Percentiles rank a stretch among this genome's conserved stretches.
Conservation (phyloP, 2,329 filamentous ascomycete genomes). For the Gliomastix tumulicola region DNA sequence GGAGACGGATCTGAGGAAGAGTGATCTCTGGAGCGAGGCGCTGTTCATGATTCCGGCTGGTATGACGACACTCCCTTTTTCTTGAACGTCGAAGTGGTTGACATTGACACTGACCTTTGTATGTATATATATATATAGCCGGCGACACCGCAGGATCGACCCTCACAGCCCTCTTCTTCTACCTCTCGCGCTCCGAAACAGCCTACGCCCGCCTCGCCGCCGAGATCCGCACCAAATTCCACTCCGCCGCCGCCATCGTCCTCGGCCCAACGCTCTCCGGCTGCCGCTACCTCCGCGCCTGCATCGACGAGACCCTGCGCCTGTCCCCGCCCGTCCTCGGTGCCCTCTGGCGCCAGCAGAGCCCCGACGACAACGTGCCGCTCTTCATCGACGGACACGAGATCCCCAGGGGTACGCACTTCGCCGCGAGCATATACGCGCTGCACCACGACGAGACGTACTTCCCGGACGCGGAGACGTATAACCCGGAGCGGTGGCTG, state of each 20-base stretch:
- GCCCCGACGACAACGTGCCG: background rate
- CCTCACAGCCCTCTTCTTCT: slow-evolving; percentile 4
- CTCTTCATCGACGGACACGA: slow-evolving; percentile 8
- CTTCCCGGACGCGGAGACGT: slow-evolving; percentile 5
- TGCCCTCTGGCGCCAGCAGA: slow-evolving; percentile 8
- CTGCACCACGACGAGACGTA: slow-evolving; percentile 9
- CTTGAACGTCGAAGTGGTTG: no score
- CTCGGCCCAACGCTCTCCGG: slow-evolving; percentile 18
- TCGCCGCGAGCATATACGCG: slow-evolving; percentile 10
- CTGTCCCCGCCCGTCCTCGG: slow-evolving; percentile 8
- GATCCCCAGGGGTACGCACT: slow-evolving; percentile 8
- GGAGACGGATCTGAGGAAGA: background rate
- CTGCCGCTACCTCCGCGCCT: slow-evolving; percentile 30
- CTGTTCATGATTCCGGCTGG: background rate
- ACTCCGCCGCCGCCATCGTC: slow-evolving; percentile 11
- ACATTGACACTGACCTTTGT: no score
- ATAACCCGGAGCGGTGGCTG: slow-evolving; percentile 14
- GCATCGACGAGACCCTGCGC: slow-evolving; percentile 21
- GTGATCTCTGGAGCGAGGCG: background rate
- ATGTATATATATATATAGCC: no score
- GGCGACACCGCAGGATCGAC: slow-evolving; percentile 4
- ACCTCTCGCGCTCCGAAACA: slow-evolving; percentile 3
- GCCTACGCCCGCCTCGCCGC: slow-evolving; percentile 13
- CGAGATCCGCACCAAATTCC: slow-evolving; percentile 27
- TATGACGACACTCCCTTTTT: background rate